Evolutionary conservation across 2,329 filamentous ascomycete species (phyloP), one percentile per base, ranked within the genome.

Genomic region (Xylaria sp.): DNA sequence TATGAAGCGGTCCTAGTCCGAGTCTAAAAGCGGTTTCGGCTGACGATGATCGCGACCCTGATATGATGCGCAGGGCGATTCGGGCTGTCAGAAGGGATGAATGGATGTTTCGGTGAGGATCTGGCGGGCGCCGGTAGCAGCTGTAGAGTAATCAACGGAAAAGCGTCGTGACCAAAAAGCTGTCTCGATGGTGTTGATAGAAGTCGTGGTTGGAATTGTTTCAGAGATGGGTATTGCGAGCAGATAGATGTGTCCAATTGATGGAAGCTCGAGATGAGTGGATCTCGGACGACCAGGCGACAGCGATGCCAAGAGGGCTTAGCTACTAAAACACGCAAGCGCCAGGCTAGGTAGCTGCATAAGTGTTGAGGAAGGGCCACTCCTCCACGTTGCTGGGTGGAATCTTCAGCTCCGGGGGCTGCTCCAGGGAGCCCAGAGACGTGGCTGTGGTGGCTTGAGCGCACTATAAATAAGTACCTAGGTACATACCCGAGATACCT

Each of bases 211-310:
- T 57, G 19, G 43, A 9, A 45, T 53, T 63, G 60, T 60, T 60
- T 56, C 40, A 49, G 40, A 61, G 53, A 37, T 35, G 47, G 49
- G 40, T 46, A 25, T 45, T 28, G 21, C 9, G 11, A n/a, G n/a
- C n/a, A n/a, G 33, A 60, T 43, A 63, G 46, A 53, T 54, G 35
- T 57, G 58, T 64, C 47, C 58, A 61, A 54, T 65, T 62, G 51
- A 56, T 45, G 42, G 38, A 47, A 60, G 55, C 55, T 63, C 33
- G 19, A 25, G 52, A 42, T 50, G 47, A 15, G 63, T 65, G 63
- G 63, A 46, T 45, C 63, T 57, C 17, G 50, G 55, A 52, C 57
- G 35, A 42, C 61, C 43, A 57, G 61, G 57, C 61, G 61, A 57
- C 59, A 28, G 55, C 54, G 35, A 62, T 31, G 49, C 46, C 46